These are phyloP conservation scores for Gautieria morchelliformis DNA, from an alignment of 768 basidiomycete species.

Conservation along the genomic window DNA sequence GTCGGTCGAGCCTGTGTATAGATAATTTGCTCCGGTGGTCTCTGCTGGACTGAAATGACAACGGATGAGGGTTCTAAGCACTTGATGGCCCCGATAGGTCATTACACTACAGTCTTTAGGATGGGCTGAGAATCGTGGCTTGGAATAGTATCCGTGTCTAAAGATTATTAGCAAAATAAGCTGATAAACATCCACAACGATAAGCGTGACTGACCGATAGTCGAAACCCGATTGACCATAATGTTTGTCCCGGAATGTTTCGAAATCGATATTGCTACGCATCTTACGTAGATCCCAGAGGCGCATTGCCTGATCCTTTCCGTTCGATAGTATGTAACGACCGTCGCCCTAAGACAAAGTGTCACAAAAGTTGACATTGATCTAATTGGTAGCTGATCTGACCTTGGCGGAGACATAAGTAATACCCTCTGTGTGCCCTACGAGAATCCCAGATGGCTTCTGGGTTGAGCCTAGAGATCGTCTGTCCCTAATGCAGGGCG, in stretches of 20 bases:
- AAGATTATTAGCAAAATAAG: background rate
- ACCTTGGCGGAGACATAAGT: constrained; percentile 85
- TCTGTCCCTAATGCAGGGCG: constrained; percentile 34
- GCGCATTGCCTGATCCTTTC: constrained; percentile 88
- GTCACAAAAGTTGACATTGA: background rate
- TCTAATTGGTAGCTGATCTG: background rate
- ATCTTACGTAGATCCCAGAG: constrained; percentile 95
- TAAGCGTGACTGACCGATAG: constrained; percentile 54
- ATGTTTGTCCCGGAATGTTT: constrained; percentile 33
- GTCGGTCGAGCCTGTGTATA: constrained; percentile 89
- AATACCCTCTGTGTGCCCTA: constrained; percentile 94
- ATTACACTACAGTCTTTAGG: constrained; percentile 90
- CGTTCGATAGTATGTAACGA: constrained; percentile 89
- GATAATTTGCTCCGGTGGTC: constrained; percentile 86
- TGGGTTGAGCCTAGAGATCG: constrained; percentile 36
- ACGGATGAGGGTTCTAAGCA: constrained; percentile 85
- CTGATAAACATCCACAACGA: background rate
- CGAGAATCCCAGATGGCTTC: constrained; percentile 86
- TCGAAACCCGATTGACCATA: constrained; percentile 64
- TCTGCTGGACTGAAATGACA: constrained; percentile 93
- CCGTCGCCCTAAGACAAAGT: constrained; percentile 58
- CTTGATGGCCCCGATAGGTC: constrained; percentile 89
- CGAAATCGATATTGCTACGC: constrained; percentile 64
- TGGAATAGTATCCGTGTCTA: constrained; percentile 60
- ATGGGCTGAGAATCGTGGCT: constrained; percentile 53